These are phyloP conservation scores for Zygosaccharomyces bailii DNA, from an alignment of 805 yeast genomes.

Conservation along the genomic window DNA sequence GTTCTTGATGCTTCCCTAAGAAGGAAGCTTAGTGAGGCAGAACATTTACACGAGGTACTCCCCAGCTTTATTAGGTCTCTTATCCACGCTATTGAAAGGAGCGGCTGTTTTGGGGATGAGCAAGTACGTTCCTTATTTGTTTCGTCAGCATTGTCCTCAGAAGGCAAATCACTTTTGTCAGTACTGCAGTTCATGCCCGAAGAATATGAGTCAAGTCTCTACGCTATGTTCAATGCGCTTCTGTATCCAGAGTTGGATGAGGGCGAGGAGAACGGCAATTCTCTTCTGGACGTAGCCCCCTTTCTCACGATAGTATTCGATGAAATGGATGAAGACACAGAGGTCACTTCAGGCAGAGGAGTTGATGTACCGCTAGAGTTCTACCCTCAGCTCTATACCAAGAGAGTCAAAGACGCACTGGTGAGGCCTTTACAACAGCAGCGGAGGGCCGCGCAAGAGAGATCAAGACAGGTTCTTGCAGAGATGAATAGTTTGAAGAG, in stretches of 20 bases:
- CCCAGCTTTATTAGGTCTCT: slow-evolving; percentile 31
- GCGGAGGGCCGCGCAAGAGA: slow-evolving; percentile 22
- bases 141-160: slow-evolving; percentile 29
- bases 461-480: slow-evolving; percentile 19
- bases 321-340: slow-evolving; percentile 31
- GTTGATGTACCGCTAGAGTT: slow-evolving; percentile 34
- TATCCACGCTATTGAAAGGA: slow-evolving; percentile 22
- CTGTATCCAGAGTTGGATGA: slow-evolving; percentile 25
- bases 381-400: slow-evolving; percentile 35
- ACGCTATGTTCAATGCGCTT: slow-evolving; percentile 35
- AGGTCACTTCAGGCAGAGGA: slow-evolving; percentile 24
- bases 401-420: slow-evolving; percentile 26
- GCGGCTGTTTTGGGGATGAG: slow-evolving; percentile 18
- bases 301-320: slow-evolving; percentile 33
- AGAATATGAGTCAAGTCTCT: slow-evolving; percentile 32
- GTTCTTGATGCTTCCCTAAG: slow-evolving; percentile 22
- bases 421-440: slow-evolving; percentile 26
- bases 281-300: slow-evolving; percentile 28
- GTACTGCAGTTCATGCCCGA: slow-evolving; percentile 35
- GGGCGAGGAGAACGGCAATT: slow-evolving; percentile 24
- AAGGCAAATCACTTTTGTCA: slow-evolving; percentile 21
- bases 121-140: slow-evolving; percentile 22
- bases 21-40: slow-evolving; percentile 21
- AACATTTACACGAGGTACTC: slow-evolving; percentile 31
- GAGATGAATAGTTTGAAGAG: slow-evolving; percentile 29